Base-by-base conservation (phyloP, 805 yeast species). In the Hanseniaspora vineae region DNA sequence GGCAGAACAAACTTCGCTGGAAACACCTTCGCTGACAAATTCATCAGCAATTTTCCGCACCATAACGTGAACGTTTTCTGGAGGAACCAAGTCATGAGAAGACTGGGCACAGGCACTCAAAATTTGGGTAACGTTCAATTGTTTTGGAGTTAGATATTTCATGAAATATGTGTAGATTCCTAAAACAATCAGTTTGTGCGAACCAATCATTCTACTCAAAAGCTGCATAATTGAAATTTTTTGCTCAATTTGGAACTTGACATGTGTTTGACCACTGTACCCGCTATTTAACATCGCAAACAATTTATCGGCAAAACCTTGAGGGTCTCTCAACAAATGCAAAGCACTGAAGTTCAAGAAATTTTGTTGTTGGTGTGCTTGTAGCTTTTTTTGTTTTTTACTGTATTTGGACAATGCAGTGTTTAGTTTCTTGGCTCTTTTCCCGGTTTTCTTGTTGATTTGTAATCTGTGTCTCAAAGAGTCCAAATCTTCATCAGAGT, bases 81-180 rank as follows among this genome's bases (percentile, higher is more conserved):
- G 98, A 23, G 99, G 99, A 8, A 92, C 96, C 58, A 92, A 71
- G 59, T 92, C 97, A 62, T 92, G 99, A 29, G 95, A 77, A 0
- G 97, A 87, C 70, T 92, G 98, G 0, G 98, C 99, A 44, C 85
- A 74, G 3, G 97, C 95, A 8, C 98, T 97, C 86, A 92, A 78
- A 54, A 92, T 81, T 64, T 87, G 95, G 0, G 99, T 92, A 42
- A 92, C 99, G 56, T 90, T 84, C 49, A 78, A 71, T 66, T 92
- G 97, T 63, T 90, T 90, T 44, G 98, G 97, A 1, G 96, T 89
- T 56, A 92, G 71, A 61, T 84, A 92, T 59, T 88, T 88, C 61
- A 90, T 67, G 67, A 92, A 81, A 60, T 77, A 88, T 0, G 97
- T 82, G 66, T 92, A 92, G 35, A 92, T 69, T 5, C 97, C 96